These are phyloP conservation scores for Parasitella parasitica DNA, from an alignment of 371 early-diverging fungal species.

Conservation along the genomic window DNA sequence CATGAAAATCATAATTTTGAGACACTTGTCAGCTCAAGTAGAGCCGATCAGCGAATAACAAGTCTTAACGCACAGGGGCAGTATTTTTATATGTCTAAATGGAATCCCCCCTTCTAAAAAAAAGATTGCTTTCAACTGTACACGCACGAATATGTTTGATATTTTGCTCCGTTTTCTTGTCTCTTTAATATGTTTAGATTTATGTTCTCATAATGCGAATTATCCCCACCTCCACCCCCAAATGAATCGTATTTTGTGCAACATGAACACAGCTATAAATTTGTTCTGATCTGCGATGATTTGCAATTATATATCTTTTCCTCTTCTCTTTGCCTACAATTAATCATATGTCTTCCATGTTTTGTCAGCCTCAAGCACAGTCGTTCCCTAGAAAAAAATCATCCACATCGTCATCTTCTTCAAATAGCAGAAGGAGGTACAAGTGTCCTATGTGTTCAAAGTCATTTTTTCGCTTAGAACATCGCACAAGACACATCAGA, in stretches of 20 bases:
- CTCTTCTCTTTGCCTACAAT: background rate
- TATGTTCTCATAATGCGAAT: background rate
- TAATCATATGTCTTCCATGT: conserved; percentile 4
- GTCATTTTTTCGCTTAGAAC: conserved; percentile 66
- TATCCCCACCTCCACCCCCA: background rate
- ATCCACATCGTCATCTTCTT: background rate
- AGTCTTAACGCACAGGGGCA: background rate
- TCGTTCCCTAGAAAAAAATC: background rate
- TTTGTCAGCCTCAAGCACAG: background rate
- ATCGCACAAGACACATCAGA: conserved; percentile 72
- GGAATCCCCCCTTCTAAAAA: background rate
- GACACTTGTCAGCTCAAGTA: background rate
- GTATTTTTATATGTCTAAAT: background rate
- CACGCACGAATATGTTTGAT: background rate
- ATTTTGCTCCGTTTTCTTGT: background rate
- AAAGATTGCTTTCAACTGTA: background rate
- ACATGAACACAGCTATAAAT: background rate
- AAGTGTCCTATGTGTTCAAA: conserved; percentile 61
- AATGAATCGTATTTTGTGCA: background rate
- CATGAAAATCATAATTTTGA: background rate
- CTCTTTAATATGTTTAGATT: background rate
- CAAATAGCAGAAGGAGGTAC: conserved; percentile 42
- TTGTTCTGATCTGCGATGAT: background rate
- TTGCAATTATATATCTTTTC: background rate
- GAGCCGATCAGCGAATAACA: background rate